Conservation (phyloP, 805 yeast genomes). For the Suhomyces vadensis region DNA sequence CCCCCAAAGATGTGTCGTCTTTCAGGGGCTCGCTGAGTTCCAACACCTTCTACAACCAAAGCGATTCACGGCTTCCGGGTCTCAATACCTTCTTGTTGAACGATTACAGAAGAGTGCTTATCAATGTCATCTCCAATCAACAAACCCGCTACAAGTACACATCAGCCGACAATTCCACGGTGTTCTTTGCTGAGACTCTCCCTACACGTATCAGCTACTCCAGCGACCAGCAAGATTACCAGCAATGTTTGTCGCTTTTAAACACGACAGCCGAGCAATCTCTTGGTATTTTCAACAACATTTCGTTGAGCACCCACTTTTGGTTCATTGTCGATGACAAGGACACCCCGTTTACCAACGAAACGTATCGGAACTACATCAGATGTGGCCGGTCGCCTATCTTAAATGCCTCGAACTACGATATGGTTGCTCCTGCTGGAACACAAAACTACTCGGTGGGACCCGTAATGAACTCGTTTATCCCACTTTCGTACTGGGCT, state of each 20-base stretch:
- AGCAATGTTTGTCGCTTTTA: neutral
- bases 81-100: slow-evolving; percentile 25
- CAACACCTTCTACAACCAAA: slow-evolving; percentile 22
- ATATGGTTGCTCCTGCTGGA: slow-evolving; percentile 1
- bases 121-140: slow-evolving; percentile 22
- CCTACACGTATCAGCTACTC: slow-evolving; percentile 4
- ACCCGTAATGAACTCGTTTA: slow-evolving; percentile 22
- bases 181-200: slow-evolving; percentile 14
- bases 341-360: slow-evolving; percentile 36
- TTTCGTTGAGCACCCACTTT: slow-evolving; percentile 24
- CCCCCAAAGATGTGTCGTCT: slow-evolving; percentile 25
- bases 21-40: slow-evolving; percentile 8
- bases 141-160: slow-evolving; percentile 25
- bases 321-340: slow-evolving; percentile 36
- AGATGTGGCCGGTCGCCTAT: slow-evolving; percentile 69
- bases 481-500: slow-evolving; percentile 59
- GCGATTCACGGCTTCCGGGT: slow-evolving; percentile 27
- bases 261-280: neutral
- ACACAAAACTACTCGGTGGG: slow-evolving; percentile 21
- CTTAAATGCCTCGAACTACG: slow-evolving; percentile 39
- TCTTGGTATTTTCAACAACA: slow-evolving; percentile 11
- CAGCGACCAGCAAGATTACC: slow-evolving; percentile 3
- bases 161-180: slow-evolving; percentile 19
- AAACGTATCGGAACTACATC: slow-evolving; percentile 39
- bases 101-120: slow-evolving; percentile 30